A percentile compares a stretch with the other conserved stretches of the same genome.
Evolutionary conservation across 1,284 basidiomycete genomes (phyloP).

Genomic region (Melampsora americana): DNA sequence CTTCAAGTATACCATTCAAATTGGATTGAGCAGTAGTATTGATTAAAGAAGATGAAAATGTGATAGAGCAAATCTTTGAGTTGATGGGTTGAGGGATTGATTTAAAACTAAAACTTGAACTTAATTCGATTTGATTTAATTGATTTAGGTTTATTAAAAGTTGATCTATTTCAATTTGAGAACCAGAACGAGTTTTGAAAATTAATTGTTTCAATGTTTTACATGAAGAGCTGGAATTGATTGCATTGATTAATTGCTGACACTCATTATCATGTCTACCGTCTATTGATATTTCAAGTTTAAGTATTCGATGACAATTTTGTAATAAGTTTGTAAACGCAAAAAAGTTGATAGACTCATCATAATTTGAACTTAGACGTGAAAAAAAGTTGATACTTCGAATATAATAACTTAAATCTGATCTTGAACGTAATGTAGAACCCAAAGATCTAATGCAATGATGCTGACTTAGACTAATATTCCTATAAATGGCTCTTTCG

Average conservation of each 20-base stretch:
- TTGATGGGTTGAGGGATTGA: not conserved
- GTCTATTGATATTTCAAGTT: not conserved
- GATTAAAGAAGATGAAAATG: conserved; percentile 1
- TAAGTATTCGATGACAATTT: not conserved
- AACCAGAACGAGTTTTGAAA: not conserved
- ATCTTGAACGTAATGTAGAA: not conserved
- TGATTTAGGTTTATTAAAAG: not conserved
- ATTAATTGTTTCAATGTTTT: not conserved
- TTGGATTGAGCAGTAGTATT: conserved; percentile 3
- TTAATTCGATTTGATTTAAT: not conserved
- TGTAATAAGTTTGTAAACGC: not conserved
- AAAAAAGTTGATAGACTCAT: conserved; percentile 4
- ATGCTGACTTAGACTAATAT: not conserved
- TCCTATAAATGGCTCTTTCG: not conserved
- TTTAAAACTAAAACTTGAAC: not conserved
- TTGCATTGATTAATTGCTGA: not conserved
- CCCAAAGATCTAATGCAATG: conserved; percentile 7
- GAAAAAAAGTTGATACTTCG: not conserved
- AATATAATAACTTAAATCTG: not conserved
- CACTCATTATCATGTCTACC: not conserved
- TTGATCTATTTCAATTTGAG: not conserved
- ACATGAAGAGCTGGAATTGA: not conserved
- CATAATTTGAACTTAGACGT: not conserved
- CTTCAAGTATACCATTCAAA: not conserved
- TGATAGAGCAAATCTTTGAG: not conserved